Conservation (phyloP, 2,329 filamentous ascomycete species). For the Acrodontium crateriforme region DNA sequence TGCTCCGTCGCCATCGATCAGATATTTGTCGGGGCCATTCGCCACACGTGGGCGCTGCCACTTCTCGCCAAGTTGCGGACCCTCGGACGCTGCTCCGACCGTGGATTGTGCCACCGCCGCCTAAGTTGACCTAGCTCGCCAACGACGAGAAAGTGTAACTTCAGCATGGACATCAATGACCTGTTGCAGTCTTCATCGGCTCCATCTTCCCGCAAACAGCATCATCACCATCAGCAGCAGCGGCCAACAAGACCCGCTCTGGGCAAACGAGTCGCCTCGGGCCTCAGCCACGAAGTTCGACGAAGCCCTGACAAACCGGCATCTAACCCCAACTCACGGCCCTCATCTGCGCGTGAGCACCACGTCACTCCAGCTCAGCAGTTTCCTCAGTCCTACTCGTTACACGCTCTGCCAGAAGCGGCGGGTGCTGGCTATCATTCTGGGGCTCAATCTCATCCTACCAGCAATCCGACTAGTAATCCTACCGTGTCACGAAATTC, state of each 20-base stretch:
- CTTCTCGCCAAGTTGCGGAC: not conserved
- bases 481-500: too few relatives aligned
- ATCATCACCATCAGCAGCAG: constrained; percentile 4
- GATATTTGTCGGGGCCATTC: too few relatives aligned
- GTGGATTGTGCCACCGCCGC: too few relatives aligned
- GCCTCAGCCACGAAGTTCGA: constrained; percentile 28
- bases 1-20: too few relatives aligned
- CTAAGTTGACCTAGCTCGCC: too few relatives aligned
- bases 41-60: too few relatives aligned
- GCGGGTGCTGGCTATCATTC: too few relatives aligned
- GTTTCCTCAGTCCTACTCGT: too few relatives aligned
- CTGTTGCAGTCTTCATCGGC: constrained; percentile 29
- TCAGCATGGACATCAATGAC: constrained; percentile 35
- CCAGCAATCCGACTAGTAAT: constrained; percentile 15
- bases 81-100: too few relatives aligned
- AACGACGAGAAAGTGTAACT: too few relatives aligned
- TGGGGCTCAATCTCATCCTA: too few relatives aligned
- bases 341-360: constrained; percentile 2
- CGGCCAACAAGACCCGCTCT: constrained; percentile 9
- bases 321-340: constrained; percentile 3
- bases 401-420: too few relatives aligned
- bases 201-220: constrained; percentile 1
- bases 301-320: constrained; percentile 17
- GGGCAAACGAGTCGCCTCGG: constrained; percentile 25
- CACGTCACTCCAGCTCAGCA: not conserved